Evolutionary conservation across 345 rosid genomes (phyloP).

Genomic region (Ricinus communis): DNA sequence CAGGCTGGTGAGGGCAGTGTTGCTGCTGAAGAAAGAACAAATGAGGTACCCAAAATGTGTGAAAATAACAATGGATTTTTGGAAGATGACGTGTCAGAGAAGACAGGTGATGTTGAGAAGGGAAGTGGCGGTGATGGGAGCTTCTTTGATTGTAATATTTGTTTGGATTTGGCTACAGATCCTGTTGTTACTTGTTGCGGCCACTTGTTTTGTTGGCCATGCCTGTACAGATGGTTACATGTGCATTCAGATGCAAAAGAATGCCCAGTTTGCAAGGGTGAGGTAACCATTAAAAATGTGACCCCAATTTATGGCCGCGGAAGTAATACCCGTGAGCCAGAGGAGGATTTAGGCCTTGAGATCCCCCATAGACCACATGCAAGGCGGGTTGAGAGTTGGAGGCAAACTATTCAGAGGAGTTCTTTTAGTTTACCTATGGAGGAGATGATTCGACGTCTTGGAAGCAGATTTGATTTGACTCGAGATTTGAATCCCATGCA

Average conservation of each 20-base stretch:
- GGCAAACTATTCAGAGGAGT: constrained; percentile 71
- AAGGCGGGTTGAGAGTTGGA: constrained; percentile 78
- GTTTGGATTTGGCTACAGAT: constrained; percentile 32
- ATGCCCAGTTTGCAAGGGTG: constrained; percentile 98
- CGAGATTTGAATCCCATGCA: constrained; percentile 42
- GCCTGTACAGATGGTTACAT: constrained; percentile 29
- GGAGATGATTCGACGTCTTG: constrained; percentile 77
- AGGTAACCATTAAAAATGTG: constrained; percentile 69
- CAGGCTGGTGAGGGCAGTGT: constrained; percentile 92
- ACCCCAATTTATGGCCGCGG: constrained; percentile 90
- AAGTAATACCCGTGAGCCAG: constrained; percentile 46
- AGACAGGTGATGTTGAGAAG: constrained; percentile 57
- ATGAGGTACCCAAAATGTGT: constrained; percentile 57
- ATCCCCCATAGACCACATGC: constrained; percentile 82
- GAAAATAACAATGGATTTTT: constrained; percentile 63
- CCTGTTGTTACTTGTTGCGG: constrained; percentile 36
- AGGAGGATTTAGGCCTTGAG: constrained; percentile 59
- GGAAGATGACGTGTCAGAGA: constrained; percentile 52
- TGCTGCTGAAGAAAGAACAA: constrained; percentile 64
- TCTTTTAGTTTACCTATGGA: constrained; percentile 68
- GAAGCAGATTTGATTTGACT: constrained; percentile 60
- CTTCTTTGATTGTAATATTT: constrained; percentile 41
- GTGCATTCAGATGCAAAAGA: constrained; percentile 76
- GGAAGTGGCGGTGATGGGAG: constrained; percentile 59
- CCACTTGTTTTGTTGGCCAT: constrained; percentile 38